phyloP scores from a whole-genome alignment of 148 eudicot species.

The Rhododendron henanense region DNA sequence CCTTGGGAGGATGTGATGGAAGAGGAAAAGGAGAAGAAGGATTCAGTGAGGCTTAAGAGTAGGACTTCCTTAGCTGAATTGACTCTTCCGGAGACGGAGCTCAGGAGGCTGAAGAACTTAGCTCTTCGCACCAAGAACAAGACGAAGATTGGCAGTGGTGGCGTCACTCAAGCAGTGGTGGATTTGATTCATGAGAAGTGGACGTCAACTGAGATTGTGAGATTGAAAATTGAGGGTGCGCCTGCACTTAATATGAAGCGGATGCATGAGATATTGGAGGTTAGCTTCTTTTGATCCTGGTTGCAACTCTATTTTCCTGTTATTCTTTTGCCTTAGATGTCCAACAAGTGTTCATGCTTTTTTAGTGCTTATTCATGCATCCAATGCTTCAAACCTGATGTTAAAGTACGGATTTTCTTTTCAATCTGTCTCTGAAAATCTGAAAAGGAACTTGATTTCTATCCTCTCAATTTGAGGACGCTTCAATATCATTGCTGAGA shows the following conservation, averaged over 20 bases:
- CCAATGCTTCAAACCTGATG: background rate
- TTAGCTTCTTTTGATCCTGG: conserved; percentile 24
- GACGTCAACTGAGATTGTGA: conserved; percentile 70
- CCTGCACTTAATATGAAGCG: conserved; percentile 94
- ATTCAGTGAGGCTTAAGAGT: conserved; percentile 54
- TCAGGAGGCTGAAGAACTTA: conserved; percentile 61
- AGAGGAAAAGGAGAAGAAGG: conserved; percentile 23
- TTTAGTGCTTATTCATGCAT: background rate
- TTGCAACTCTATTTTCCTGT: conserved; percentile 1
- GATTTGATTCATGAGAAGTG: conserved; percentile 71
- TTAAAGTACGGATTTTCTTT: background rate
- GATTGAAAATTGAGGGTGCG: conserved; percentile 79
- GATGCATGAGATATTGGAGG: conserved; percentile 90
- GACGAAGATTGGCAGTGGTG: conserved; percentile 61
- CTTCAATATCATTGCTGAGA: background rate
- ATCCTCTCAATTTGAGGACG: background rate
- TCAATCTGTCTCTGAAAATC: background rate
- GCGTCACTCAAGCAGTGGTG: conserved; percentile 67
- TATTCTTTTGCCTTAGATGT: background rate
- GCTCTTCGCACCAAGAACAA: conserved; percentile 61
- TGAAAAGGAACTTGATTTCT: background rate
- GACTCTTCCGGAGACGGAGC: conserved; percentile 77
- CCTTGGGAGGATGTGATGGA: conserved; percentile 79
- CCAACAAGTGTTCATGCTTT: background rate
- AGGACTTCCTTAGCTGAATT: conserved; percentile 78